phyloP scores from a whole-genome alignment of 345 rosid species.

The Ceriops decandra region DNA sequence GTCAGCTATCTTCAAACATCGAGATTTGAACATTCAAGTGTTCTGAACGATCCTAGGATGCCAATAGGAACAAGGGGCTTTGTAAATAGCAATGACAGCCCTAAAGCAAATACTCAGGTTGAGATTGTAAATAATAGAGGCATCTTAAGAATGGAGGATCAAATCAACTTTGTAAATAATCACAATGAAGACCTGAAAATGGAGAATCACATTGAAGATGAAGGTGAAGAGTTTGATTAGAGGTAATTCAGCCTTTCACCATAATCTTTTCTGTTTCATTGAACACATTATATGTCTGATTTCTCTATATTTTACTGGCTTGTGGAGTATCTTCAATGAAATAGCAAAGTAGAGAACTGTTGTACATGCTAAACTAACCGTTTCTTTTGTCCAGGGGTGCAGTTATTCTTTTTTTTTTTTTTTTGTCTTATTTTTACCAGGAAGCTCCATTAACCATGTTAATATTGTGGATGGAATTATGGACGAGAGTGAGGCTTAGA shows the following conservation, averaged over 20 bases:
- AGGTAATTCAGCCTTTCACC: constrained; percentile 36
- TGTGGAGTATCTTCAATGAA: too few relatives aligned
- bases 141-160: constrained; percentile 45
- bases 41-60: constrained; percentile 29
- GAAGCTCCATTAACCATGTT: constrained; percentile 33
- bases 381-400: constrained; percentile 36
- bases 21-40: constrained; percentile 44
- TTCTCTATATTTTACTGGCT: not conserved
- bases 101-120: constrained; percentile 26
- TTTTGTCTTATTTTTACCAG: constrained; percentile 35
- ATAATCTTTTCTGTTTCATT: not conserved
- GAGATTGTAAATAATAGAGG: constrained; percentile 58
- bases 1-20: constrained; percentile 48
- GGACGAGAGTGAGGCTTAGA: constrained; percentile 22
- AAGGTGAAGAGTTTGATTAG: constrained; percentile 50
- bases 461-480: constrained; percentile 32
- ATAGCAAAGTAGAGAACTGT: not conserved
- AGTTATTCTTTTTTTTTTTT: not conserved
- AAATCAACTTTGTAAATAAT: constrained; percentile 54
- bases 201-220: constrained; percentile 57
- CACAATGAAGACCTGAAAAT: constrained; percentile 38
- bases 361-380: not conserved
- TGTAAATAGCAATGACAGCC: constrained; percentile 43
- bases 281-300: not conserved
- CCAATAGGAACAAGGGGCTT: constrained; percentile 34